Evolutionary conservation across 176 grass and related monocot species (phyloP).

Genomic region (Phoenix dactylifera): DNA sequence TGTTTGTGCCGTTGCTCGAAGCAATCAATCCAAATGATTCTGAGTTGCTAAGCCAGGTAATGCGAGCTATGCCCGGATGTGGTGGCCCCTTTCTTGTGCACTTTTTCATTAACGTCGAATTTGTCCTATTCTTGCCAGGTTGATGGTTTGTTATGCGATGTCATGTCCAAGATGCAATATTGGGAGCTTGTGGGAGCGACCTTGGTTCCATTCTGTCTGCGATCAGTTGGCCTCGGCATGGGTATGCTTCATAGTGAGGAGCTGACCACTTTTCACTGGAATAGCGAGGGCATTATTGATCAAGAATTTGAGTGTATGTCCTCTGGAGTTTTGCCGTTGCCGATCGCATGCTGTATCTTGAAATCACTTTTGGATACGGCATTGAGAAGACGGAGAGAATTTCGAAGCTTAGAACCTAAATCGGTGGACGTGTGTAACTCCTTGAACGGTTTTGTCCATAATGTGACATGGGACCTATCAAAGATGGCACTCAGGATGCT

Average conservation of each 20-base stretch:
- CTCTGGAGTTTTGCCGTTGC: constrained; percentile 18
- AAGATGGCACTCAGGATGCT: constrained; percentile 52
- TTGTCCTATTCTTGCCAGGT: constrained; percentile 22
- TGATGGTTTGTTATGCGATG: constrained; percentile 37
- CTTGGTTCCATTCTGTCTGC: constrained; percentile 57
- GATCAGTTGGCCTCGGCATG: constrained; percentile 32
- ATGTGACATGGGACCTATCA: constrained; percentile 67
- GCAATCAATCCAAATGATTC: constrained; percentile 22
- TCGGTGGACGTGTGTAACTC: not conserved
- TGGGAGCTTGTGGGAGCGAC: constrained; percentile 56
- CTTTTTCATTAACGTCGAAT: too few species aligned
- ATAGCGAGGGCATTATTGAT: constrained; percentile 3
- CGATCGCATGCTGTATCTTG: constrained; percentile 32
- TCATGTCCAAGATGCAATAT: constrained; percentile 28
- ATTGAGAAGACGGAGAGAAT: constrained; percentile 30
- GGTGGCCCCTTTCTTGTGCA: too few species aligned
- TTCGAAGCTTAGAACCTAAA: constrained; percentile 1
- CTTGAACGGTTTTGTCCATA: constrained; percentile 35
- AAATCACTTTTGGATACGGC: constrained; percentile 28
- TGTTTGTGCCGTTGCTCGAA: constrained; percentile 60
- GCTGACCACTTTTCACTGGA: constrained; percentile 30
- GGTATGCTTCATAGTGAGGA: constrained; percentile 17
- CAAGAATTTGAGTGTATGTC: constrained; percentile 2
- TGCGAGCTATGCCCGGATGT: not conserved
- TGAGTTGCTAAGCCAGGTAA: constrained; percentile 43